A percentile compares a stretch with the other conserved stretches of the same genome.
Conservation (phyloP, 164 flowering plant species). For the Cinnamomum chago region DNA sequence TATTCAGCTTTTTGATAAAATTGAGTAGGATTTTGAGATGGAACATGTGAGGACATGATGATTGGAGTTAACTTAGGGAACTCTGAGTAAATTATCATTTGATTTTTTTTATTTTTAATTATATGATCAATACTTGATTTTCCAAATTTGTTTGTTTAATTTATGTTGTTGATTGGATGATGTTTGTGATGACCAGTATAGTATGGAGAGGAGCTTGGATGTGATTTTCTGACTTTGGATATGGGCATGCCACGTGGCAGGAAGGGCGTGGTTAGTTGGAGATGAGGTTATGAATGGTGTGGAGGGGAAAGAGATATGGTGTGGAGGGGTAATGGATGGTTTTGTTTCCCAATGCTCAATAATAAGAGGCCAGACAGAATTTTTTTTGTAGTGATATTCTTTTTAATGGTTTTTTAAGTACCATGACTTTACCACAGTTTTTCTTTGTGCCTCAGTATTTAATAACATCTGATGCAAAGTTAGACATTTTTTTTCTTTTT, state of each 20-base stretch:
- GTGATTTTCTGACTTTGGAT: conserved; percentile 51
- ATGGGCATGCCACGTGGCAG: conserved; percentile 66
- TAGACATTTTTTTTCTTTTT: too few relatives aligned
- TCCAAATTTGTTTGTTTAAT: not conserved
- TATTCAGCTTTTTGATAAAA: conserved; percentile 21
- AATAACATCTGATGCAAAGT: too few relatives aligned
- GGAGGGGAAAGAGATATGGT: conserved; percentile 22
- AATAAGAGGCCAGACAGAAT: too few relatives aligned
- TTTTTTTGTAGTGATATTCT: too few relatives aligned
- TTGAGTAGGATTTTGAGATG: conserved; percentile 30
- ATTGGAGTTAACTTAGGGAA: not conserved
- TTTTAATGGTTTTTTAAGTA: too few relatives aligned
- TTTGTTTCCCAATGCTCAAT: too few relatives aligned
- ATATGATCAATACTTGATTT: not conserved
- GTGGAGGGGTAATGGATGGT: too few relatives aligned
- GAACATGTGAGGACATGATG: conserved; percentile 5
- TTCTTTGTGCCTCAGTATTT: too few relatives aligned
- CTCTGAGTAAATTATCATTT: not conserved
- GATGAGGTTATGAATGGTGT: conserved; percentile 60
- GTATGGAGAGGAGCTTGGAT: conserved; percentile 44
- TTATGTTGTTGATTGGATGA: conserved; percentile 31
- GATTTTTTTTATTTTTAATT: not conserved
- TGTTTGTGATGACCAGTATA: conserved; percentile 32
- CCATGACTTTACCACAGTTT: too few relatives aligned
- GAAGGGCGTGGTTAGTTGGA: conserved; percentile 40